Evolutionary conservation across 2,329 filamentous ascomycete species (phyloP).

Genomic region (Phoma sp.): DNA sequence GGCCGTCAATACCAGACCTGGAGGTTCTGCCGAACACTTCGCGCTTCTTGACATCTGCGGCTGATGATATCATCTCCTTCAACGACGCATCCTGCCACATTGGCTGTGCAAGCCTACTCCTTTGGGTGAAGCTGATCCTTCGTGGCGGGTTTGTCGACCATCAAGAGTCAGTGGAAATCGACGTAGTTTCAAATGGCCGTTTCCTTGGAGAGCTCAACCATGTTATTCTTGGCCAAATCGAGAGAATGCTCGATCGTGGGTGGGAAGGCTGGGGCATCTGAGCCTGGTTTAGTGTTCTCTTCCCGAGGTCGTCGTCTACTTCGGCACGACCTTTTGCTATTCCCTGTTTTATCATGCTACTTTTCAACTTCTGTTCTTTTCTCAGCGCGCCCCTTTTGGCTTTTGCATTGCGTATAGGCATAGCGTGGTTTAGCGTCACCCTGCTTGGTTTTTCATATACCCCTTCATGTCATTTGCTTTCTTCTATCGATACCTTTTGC

Average conservation of each 20-base stretch:
- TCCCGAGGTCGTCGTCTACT: neutral
- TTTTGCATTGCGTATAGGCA: neutral
- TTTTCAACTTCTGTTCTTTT: neutral
- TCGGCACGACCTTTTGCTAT: neutral
- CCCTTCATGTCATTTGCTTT: neutral
- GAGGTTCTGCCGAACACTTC: slow-evolving; percentile 31
- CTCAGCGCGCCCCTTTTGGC: neutral
- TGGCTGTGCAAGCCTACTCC: slow-evolving; percentile 38
- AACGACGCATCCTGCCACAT: slow-evolving; percentile 34
- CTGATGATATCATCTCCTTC: slow-evolving; percentile 24
- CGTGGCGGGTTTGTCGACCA: slow-evolving; percentile 18
- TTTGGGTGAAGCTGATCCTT: slow-evolving; percentile 43
- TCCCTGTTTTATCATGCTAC: too few species aligned
- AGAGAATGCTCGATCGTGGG: slow-evolving; percentile 35
- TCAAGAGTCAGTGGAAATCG: slow-evolving; percentile 4
- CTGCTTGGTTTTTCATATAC: neutral
- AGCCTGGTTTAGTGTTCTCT: neutral
- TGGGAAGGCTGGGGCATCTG: slow-evolving; percentile 43
- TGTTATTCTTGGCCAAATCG: slow-evolving; percentile 35
- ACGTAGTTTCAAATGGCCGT: slow-evolving; percentile 23
- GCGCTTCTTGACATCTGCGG: slow-evolving; percentile 34
- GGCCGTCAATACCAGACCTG: slow-evolving; percentile 17
- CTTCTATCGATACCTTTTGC: neutral
- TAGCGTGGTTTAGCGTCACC: neutral
- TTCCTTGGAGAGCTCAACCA: slow-evolving; percentile 41